Evolutionary conservation across 1,139 yeast species (phyloP).

Genomic region (Taphrina pruni): DNA sequence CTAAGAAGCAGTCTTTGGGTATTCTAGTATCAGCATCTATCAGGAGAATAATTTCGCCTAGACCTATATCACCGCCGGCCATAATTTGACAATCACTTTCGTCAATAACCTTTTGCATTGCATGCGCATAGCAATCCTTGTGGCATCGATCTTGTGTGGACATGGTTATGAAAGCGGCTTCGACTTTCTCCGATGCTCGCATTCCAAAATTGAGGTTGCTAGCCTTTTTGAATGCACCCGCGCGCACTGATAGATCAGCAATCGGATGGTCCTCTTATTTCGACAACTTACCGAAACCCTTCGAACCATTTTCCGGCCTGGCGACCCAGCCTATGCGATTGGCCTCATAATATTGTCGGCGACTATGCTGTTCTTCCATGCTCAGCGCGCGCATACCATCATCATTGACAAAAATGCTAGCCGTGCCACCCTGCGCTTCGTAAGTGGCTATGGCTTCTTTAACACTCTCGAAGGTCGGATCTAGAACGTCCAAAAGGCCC

Average conservation of each 20-base stretch:
- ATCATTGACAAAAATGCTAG: constrained; percentile 43
- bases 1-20: constrained; percentile 45
- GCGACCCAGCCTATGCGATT: constrained; percentile 43
- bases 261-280: not conserved
- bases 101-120: constrained; percentile 32
- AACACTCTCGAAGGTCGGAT: constrained; percentile 43
- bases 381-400: constrained; percentile 43
- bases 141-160: not conserved
- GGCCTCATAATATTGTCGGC: constrained; percentile 41
- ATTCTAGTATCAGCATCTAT: constrained; percentile 46
- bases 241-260: constrained; percentile 29
- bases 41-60: constrained; percentile 44
- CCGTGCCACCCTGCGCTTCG: constrained; percentile 44
- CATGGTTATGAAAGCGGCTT: constrained; percentile 21
- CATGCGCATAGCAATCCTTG: not conserved
- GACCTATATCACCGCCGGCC: constrained; percentile 44
- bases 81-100: constrained; percentile 39
- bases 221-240: constrained; percentile 45
- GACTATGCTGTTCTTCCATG: constrained; percentile 11
- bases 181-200: constrained; percentile 43
- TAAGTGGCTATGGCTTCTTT: constrained; percentile 41
- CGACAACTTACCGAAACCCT: constrained; percentile 26
- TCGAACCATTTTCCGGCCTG: constrained; percentile 43
- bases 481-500: constrained; percentile 40
- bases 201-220: constrained; percentile 45